Percentiles rank a stretch among this genome's conserved stretches.
phyloP scores from a whole-genome alignment of 2,329 filamentous ascomycete genomes.

The Tolypocladium guangdongense region DNA sequence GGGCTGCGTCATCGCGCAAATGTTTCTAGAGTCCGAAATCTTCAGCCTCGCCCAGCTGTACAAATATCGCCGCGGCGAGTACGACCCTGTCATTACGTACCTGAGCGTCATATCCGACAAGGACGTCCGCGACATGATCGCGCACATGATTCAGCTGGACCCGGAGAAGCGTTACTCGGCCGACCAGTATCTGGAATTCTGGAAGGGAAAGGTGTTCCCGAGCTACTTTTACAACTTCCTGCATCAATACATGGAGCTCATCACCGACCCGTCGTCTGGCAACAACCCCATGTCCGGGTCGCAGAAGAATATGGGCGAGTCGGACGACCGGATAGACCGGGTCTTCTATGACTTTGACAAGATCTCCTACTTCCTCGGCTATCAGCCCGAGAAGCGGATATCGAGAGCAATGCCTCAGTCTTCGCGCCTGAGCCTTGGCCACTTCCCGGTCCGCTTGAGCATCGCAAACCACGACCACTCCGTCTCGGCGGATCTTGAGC shows the following conservation, averaged over 20 bases:
- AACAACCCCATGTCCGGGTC: conserved; percentile 59
- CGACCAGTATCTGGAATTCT: conserved; percentile 88
- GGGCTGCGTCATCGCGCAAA: conserved; percentile 91
- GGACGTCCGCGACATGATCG: conserved; percentile 77
- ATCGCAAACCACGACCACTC: conserved; percentile 76
- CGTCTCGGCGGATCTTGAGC: conserved; percentile 47
- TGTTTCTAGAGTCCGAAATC: conserved; percentile 92
- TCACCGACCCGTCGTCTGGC: conserved; percentile 82
- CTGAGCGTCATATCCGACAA: conserved; percentile 79
- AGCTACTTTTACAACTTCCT: conserved; percentile 96
- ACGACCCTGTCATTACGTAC: conserved; percentile 73
- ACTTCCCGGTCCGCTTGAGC: conserved; percentile 75
- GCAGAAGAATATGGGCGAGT: conserved; percentile 63
- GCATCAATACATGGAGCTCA: conserved; percentile 93
- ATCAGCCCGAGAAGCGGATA: conserved; percentile 40
- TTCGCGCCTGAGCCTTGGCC: conserved; percentile 40
- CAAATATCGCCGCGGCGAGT: conserved; percentile 86
- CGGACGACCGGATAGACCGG: conserved; percentile 87
- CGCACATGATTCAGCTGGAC: conserved; percentile 92
- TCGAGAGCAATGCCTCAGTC: conserved; percentile 14
- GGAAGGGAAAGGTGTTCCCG: conserved; percentile 85
- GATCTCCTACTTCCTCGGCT: conserved; percentile 87
- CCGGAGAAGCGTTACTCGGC: conserved; percentile 87
- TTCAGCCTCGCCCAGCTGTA: conserved; percentile 95
- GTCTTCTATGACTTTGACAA: conserved; percentile 96